A percentile compares a stretch with the other conserved stretches of the same genome.
Conservation (phyloP, 805 yeast genomes). For the Metschnikowia gelsemii region DNA sequence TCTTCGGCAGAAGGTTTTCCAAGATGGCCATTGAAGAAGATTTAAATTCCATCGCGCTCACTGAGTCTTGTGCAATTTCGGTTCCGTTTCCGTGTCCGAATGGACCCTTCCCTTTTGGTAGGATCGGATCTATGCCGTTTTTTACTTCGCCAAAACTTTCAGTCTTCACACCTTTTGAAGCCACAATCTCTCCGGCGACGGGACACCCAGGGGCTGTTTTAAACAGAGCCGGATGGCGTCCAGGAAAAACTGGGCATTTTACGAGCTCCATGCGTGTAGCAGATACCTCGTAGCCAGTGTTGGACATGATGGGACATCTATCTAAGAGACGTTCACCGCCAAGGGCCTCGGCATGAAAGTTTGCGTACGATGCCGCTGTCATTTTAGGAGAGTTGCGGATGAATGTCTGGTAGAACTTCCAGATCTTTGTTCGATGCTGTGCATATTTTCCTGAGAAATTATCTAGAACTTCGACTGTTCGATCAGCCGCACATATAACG, state of each 20-base stretch:
- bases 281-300: conserved; percentile 30
- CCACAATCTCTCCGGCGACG: neutral
- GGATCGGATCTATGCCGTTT: too few relatives aligned
- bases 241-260: conserved; percentile 22
- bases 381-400: conserved; percentile 31
- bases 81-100: conserved; percentile 6
- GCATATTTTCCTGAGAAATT: conserved; percentile 5
- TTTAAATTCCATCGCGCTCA: neutral
- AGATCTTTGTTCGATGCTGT: conserved; percentile 26
- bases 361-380: conserved; percentile 32
- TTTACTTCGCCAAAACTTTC: neutral
- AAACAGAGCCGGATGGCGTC: neutral
- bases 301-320: conserved; percentile 25
- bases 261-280: conserved; percentile 14
- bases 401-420: conserved; percentile 42
- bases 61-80: too few relatives aligned
- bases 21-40: neutral
- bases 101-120: conserved; percentile 1
- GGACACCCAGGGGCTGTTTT: conserved; percentile 1
- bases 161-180: conserved; percentile 2
- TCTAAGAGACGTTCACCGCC: conserved; percentile 18
- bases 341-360: conserved; percentile 22
- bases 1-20: conserved; percentile 1
- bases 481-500: conserved; percentile 17
- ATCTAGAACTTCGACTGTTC: conserved; percentile 16